Conservation (phyloP, 73 alveolate genomes). For the Blepharisma stoltei region DNA sequence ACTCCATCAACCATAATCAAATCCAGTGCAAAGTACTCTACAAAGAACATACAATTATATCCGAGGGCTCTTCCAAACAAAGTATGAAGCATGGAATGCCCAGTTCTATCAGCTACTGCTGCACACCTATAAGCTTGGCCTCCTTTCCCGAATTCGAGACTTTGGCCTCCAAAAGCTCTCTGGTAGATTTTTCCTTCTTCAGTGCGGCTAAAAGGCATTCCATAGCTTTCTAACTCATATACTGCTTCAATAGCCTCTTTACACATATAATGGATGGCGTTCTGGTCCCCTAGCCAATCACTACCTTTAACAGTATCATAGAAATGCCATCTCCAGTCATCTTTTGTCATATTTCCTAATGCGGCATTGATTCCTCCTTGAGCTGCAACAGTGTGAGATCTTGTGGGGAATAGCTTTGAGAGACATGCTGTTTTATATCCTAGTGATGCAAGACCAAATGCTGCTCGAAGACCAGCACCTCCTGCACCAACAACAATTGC, state of each 20-base stretch:
- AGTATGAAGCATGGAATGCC: constrained; percentile 93
- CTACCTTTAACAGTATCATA: constrained; percentile 83
- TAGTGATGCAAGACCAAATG: constrained; percentile 86
- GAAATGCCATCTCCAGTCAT: constrained; percentile 97
- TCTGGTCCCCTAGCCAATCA: constrained; percentile 87
- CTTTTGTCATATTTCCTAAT: constrained; percentile 92
- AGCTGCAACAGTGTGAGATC: constrained; percentile 95
- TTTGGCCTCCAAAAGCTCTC: constrained; percentile 93
- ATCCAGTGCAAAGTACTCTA: constrained; percentile 91
- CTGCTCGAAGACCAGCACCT: constrained; percentile 91
- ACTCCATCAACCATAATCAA: constrained; percentile 80
- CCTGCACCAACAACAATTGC: constrained; percentile 68
- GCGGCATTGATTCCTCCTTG: constrained; percentile 94
- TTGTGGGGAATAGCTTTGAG: constrained; percentile 90
- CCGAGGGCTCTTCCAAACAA: constrained; percentile 87
- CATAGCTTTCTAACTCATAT: constrained; percentile 85
- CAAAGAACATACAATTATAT: constrained; percentile 87
- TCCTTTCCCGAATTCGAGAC: constrained; percentile 80
- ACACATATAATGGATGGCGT: constrained; percentile 92
- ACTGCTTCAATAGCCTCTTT: constrained; percentile 89
- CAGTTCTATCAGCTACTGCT: constrained; percentile 95
- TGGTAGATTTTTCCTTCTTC: constrained; percentile 91
- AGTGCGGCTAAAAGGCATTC: constrained; percentile 92
- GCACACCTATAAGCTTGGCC: constrained; percentile 85
- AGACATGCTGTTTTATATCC: constrained; percentile 94